Percentiles rank a stretch among this genome's conserved stretches.
These are phyloP conservation scores for Xanthoconium separans DNA, from an alignment of 1,284 basidiomycete species.

Conservation along the genomic window DNA sequence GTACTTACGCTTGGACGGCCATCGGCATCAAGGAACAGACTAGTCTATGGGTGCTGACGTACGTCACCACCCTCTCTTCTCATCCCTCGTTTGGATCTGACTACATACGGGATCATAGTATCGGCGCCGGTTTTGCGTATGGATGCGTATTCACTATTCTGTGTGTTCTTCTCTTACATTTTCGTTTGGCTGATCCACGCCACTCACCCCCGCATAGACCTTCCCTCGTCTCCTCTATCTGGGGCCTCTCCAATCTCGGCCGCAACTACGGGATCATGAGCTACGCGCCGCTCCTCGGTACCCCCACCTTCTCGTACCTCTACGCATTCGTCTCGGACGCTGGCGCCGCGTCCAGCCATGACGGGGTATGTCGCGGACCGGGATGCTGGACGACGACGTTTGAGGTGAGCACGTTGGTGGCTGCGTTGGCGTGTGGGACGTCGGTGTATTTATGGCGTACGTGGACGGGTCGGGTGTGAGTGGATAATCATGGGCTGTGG, in stretches of 20 bases:
- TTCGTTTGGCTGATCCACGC: not conserved
- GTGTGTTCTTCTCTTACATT: constrained; percentile 42
- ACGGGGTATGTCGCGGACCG: constrained; percentile 53
- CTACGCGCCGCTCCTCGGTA: constrained; percentile 72
- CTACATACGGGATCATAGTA: constrained; percentile 24
- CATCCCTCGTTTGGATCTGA: constrained; percentile 2
- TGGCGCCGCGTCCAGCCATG: constrained; percentile 32
- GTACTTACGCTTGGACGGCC: constrained; percentile 55
- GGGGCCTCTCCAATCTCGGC: constrained; percentile 66
- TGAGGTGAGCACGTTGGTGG: constrained; percentile 44
- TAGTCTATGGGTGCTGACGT: constrained; percentile 65
- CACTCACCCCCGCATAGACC: constrained; percentile 43
- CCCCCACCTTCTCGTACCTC: constrained; percentile 70
- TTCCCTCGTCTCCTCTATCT: constrained; percentile 64
- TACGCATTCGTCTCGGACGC: constrained; percentile 65
- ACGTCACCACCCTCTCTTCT: constrained; percentile 10
- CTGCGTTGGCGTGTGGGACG: constrained; percentile 42
- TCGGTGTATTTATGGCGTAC: constrained; percentile 55
- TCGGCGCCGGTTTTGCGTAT: constrained; percentile 65
- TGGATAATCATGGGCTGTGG: too few species aligned
- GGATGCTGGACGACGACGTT: constrained; percentile 69
- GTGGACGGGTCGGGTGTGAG: constrained; percentile 58
- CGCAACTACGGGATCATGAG: constrained; percentile 74
- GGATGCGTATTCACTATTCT: constrained; percentile 67
- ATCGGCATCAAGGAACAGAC: constrained; percentile 46